Evolutionary conservation across 768 basidiomycete species (phyloP).

Genomic region (Termitomyces eurrhizus): DNA sequence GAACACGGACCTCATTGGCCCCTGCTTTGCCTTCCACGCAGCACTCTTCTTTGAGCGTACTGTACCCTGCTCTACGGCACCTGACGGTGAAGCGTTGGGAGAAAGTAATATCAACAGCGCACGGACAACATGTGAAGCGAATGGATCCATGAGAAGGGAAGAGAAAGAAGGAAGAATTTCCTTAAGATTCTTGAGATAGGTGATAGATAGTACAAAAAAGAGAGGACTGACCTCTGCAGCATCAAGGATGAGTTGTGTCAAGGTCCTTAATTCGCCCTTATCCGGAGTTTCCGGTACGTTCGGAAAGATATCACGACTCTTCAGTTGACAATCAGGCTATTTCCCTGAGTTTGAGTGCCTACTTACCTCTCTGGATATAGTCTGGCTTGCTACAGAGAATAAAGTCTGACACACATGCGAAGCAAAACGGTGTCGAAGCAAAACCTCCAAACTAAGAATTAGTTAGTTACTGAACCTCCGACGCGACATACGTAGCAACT

Average conservation of each 20-base stretch:
- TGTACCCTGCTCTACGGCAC: conserved; percentile 31
- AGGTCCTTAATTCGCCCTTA: conserved; percentile 61
- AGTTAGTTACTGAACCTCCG: not conserved
- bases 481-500: conserved; percentile 25
- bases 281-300: conserved; percentile 41
- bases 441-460: conserved; percentile 50
- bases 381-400: conserved; percentile 60
- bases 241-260: conserved; percentile 62
- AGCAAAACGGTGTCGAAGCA: conserved; percentile 82
- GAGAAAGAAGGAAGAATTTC: conserved; percentile 67
- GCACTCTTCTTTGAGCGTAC: conserved; percentile 85
- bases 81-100: conserved; percentile 45
- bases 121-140: conserved; percentile 88
- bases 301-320: conserved; percentile 57
- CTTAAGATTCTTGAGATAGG: conserved; percentile 29
- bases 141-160: conserved; percentile 74
- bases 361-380: conserved; percentile 64
- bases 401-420: conserved; percentile 96
- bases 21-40: conserved; percentile 79
- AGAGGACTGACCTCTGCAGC: conserved; percentile 51
- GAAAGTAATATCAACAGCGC: conserved; percentile 76
- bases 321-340: not conserved
- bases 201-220: not conserved
- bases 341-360: not conserved
- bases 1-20: conserved; percentile 78